Evolutionary conservation across 1,284 basidiomycete genomes (phyloP).

Genomic region (Sporisorium graminicola): DNA sequence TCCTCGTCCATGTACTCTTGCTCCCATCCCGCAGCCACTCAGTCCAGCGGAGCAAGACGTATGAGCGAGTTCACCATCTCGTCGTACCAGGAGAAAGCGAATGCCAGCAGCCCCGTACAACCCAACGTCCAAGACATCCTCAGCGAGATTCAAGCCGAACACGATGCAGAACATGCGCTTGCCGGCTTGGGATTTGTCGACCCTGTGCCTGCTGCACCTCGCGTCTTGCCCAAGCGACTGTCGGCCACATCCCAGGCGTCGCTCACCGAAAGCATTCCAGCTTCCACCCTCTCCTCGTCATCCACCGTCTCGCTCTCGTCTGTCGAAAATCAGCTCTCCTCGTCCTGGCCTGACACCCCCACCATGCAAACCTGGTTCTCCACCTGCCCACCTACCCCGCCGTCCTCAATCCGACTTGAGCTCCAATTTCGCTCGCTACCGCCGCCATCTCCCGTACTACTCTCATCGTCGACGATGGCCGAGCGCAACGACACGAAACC

Average conservation of each 20-base stretch:
- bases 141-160: conserved; percentile 13
- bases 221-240: conserved; percentile 16
- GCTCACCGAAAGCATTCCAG: conserved; percentile 14
- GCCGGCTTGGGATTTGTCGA: conserved; percentile 26
- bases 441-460: conserved; percentile 9
- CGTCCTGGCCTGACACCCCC: conserved; percentile 19
- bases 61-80: conserved; percentile 32
- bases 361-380: conserved; percentile 29
- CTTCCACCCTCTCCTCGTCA: conserved; percentile 10
- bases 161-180: conserved; percentile 1
- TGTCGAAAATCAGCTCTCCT: conserved; percentile 14
- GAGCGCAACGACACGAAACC: neutral
- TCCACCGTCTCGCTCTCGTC: conserved; percentile 28
- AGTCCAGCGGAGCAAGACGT: conserved; percentile 10
- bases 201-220: conserved; percentile 20
- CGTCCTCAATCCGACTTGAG: conserved; percentile 37
- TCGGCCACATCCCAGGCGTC: conserved; percentile 29
- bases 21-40: neutral
- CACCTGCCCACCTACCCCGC: conserved; percentile 38
- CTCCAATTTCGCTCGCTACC: conserved; percentile 34
- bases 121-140: conserved; percentile 8
- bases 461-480: neutral
- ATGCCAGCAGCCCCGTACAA: neutral
- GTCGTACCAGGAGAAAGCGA: conserved; percentile 11
- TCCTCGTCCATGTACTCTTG: conserved; percentile 18